A percentile compares a stretch with the other conserved stretches of the same genome.
phyloP scores from a whole-genome alignment of 805 yeast genomes.

The Wickerhamiella parazyma region DNA sequence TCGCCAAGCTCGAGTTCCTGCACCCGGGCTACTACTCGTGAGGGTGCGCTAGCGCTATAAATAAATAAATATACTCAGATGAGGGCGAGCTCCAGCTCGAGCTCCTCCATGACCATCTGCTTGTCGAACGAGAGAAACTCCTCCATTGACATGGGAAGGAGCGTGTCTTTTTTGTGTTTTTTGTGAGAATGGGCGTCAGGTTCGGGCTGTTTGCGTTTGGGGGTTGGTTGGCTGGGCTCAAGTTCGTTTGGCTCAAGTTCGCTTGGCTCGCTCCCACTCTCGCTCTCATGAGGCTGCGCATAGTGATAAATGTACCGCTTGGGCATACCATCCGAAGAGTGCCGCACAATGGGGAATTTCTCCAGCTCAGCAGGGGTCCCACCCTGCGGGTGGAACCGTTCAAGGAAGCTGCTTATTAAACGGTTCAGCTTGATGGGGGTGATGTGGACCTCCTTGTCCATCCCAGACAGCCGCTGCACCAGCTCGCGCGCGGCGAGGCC shows the following conservation, averaged over 20 bases:
- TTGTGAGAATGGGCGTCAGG: too few species aligned
- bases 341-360: constrained; percentile 21
- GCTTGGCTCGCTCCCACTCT: neutral
- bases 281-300: constrained; percentile 11
- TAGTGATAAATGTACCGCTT: constrained; percentile 22
- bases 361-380: constrained; percentile 11
- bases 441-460: constrained; percentile 6
- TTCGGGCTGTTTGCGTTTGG: too few species aligned
- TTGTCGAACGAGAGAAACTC: neutral
- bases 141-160: neutral
- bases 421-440: constrained; percentile 15
- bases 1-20: constrained; percentile 69
- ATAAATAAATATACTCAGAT: neutral
- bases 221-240: too few species aligned
- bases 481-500: constrained; percentile 25
- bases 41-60: neutral
- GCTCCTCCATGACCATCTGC: neutral
- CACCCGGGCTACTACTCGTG: constrained; percentile 53
- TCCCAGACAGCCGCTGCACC: constrained; percentile 16
- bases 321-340: constrained; percentile 20
- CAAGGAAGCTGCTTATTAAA: constrained; percentile 17
- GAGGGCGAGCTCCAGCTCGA: neutral
- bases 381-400: constrained; percentile 13
- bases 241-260: neutral
- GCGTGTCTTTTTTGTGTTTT: neutral